Base-by-base conservation (phyloP, 1,139 yeast genomes). In the Zygotorulaspora mrakii region DNA sequence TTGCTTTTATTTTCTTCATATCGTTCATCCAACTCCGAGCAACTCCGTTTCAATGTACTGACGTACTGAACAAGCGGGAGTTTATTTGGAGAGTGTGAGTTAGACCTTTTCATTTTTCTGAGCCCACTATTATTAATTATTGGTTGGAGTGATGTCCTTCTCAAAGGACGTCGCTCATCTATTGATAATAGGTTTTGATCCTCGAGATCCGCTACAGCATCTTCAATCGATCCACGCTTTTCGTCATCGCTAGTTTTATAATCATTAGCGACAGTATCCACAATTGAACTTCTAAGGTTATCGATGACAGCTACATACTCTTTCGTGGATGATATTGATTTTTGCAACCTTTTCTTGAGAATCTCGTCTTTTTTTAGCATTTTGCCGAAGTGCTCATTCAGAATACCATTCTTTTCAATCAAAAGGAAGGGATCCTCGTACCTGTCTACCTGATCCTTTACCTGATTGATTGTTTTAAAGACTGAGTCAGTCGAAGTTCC, bases 381-480 rank as follows among this genome's bases (percentile, higher is more conserved):
- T 4, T 42, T 35, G 12, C 43, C 25, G 28, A 50, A 45, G 11
- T 53, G 48, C 6, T 44, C 35, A 21, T 40, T 39, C 10, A 61
- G 45, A 5, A 31, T 39, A 12, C 34, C 31, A 30, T 53, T 45
- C 17, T 37, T 40, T 8, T 37, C 33, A 16, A 50, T 33, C 10
- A 35, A 17, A 3, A 38, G 33, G 3, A 45, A 27, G 2, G 40
- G 39, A n/a, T 44, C 43, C 20, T 49, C 46, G 5, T 48, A 40
- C 12, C 37, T 31, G 23, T 45, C 40, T 24, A 53, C 35, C 25
- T 47, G 45, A 2, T 41, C 35, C 33, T 53, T 48, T 8, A 57
- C 53, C 12, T 43, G 40, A 7, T 38, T 28, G 9, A 52, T 43
- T 11, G 59, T 37, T n/a, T 45, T 24, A 17, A 47, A 43, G 23